Base-by-base conservation (phyloP, 306 rosid genomes). In the Lathyrus tuberosus region DNA sequence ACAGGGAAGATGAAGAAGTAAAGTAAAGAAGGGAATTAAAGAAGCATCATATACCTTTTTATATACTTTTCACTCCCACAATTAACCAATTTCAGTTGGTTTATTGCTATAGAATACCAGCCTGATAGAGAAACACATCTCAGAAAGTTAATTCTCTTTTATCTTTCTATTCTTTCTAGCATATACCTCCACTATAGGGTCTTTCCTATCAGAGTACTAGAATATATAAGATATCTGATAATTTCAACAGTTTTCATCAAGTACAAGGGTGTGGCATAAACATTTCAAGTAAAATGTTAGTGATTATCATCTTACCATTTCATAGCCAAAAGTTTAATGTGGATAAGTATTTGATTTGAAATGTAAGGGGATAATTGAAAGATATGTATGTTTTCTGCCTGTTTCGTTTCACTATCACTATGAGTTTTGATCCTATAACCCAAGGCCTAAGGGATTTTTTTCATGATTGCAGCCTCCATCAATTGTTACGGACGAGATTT, bases 401-500 rank as follows among this genome's bases (percentile, higher is more conserved):
- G 56, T 65, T 42, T 31, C 46, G 54, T 42, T 57, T 22, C 65
- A 18, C 48, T 66, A 37, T 35, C 66, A 46, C 43, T 74, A 11
- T 52, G 59, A 54, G 62, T 57, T 66, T 49, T 37, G 41, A 11
- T 74, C 56, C 28, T 48, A 30, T 73, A 35, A 44, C 60, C 44
- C 61, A 30, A 41, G n/a, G 46, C 65, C 51, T 67, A 20, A 28
- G 12, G 52, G 64, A 8, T 15, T 47, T 66, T 20, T 26, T 82
- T 65, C 74, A 64, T 77, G 53, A 67, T 79, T 86, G 73, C 88
- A 93, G 98, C 98, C 98, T 28, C 68, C 98, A 9, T 93, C 98
- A 80, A 85, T 90, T 80, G 97, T 93, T 76, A 85, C 97, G 18
- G 98, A 93, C 74, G 98, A 93, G 84, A 78, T 88, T 73, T 90